These are phyloP conservation scores for Astrothelium subdiscretum DNA, from an alignment of 495 filamentous ascomycete species.

Conservation along the genomic window DNA sequence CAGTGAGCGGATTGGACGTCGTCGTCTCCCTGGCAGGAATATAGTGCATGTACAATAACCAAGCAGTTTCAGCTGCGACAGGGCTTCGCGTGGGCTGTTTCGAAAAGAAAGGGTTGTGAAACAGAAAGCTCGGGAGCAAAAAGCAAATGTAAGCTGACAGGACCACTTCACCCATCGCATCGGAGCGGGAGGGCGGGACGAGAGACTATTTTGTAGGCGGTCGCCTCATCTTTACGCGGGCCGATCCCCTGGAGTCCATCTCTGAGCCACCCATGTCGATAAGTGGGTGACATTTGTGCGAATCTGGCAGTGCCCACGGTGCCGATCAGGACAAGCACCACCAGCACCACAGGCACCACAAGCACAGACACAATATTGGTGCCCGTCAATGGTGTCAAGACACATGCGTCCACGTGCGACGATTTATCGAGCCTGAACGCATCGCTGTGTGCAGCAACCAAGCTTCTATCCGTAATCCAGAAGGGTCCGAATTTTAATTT, in stretches of 20 bases:
- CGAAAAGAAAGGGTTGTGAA: not conserved
- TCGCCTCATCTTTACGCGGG: not conserved
- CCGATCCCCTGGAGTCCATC: not conserved
- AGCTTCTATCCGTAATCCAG: too few relatives aligned
- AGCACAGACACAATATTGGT: too few relatives aligned
- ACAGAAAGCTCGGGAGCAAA: not conserved
- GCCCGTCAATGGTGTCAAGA: too few relatives aligned
- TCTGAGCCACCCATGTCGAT: not conserved
- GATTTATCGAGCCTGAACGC: not conserved
- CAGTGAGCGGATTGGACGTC: constrained; percentile 9
- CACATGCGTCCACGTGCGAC: not conserved
- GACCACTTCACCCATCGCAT: not conserved
- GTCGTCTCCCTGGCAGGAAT: not conserved
- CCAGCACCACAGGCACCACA: too few relatives aligned
- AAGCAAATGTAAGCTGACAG: not conserved
- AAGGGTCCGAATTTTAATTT: too few relatives aligned
- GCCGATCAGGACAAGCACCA: too few relatives aligned
- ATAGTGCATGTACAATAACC: not conserved
- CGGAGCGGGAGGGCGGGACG: constrained; percentile 1
- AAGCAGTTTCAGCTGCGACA: not conserved
- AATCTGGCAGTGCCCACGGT: too few relatives aligned
- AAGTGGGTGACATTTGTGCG: not conserved
- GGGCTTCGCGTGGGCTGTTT: not conserved
- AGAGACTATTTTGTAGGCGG: not conserved
- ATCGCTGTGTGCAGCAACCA: too few relatives aligned